Evolutionary conservation across 306 rosid species (phyloP), one percentile per base, ranked within the genome.

Genomic region (Vigna nakashimae): DNA sequence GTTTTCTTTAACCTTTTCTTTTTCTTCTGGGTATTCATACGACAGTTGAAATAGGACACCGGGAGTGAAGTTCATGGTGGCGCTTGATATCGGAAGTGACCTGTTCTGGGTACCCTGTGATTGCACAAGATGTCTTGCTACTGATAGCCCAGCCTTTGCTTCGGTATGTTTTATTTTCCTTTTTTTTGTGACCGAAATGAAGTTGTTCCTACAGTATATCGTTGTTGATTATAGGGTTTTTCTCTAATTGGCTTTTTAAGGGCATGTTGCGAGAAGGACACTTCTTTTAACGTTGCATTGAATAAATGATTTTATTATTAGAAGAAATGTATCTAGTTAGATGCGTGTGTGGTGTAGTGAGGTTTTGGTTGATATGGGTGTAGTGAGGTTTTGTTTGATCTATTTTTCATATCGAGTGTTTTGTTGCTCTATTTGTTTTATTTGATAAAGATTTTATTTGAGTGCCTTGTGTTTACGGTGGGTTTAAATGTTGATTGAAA

Each of bases 81-180:
- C 97, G 16, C 89, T 94, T 76, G 98, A 94, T 71, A 90, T 97
- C 0, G 98, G 98, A 70, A 94, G 97, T 85, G 97, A 92, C 80
- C 83, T 94, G 22, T 88, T 94, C 69, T 94, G 98, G 98, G 96
- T 92, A 28, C 98, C 98, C 43, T 94, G 98, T 86, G 97, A 92
- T 56, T 92, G 97, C 64, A 89, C 76, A 75, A 87, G 82, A 84
- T 92, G 96, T 75, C 91, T 96, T 15, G 85, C 96, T 42, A 78
- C 86, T 5, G 90, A 75, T 69, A 88, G 89, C 80, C 34, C 93
- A 4, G 82, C 85, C 26, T 89, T 81, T 72, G 84, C 92, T 79
- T 82, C 94, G 9, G 96, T 92, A 89, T 63, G 89, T 36, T 77
- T 66, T 15, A 36, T 74, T 32, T 36, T 62, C 22, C 20, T 76